A percentile compares a stretch with the other conserved stretches of the same genome.
Conservation (phyloP, 1,284 basidiomycete genomes). For the Xerocomus minutiporus region DNA sequence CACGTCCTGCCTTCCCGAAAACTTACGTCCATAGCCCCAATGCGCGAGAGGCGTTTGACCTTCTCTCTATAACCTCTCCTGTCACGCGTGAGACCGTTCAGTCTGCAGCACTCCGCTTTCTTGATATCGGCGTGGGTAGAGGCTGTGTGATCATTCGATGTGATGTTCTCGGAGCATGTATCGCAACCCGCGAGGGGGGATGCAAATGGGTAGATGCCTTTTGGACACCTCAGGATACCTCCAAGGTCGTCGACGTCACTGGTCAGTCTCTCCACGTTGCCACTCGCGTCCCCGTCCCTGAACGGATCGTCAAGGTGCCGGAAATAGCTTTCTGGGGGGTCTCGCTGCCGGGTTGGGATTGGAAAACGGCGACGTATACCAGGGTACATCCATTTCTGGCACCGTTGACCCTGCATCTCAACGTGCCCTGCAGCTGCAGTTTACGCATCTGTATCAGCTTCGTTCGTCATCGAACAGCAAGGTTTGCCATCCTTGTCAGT, state of each 20-base stretch:
- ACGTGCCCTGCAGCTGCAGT: slow-evolving; percentile 49
- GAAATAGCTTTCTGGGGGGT: slow-evolving; percentile 85
- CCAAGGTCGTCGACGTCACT: slow-evolving; percentile 77
- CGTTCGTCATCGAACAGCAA: slow-evolving; percentile 78
- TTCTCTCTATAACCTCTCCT: slow-evolving; percentile 53
- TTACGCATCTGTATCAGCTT: slow-evolving; percentile 75
- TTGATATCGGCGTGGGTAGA: slow-evolving; percentile 53
- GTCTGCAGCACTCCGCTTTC: slow-evolving; percentile 54
- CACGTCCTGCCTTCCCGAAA: not conserved
- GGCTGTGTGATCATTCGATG: slow-evolving; percentile 73
- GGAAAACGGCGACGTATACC: slow-evolving; percentile 52
- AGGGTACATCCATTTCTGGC: slow-evolving; percentile 44
- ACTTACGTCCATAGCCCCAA: slow-evolving; percentile 54
- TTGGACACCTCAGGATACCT: slow-evolving; percentile 49
- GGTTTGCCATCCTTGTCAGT: slow-evolving; percentile 57
- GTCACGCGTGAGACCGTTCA: slow-evolving; percentile 53
- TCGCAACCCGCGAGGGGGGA: slow-evolving; percentile 40
- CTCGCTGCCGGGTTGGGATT: slow-evolving; percentile 69
- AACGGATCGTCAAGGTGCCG: slow-evolving; percentile 57
- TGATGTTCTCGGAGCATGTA: slow-evolving; percentile 73
- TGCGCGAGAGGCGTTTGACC: slow-evolving; percentile 66
- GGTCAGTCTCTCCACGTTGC: slow-evolving; percentile 40
- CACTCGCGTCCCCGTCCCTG: slow-evolving; percentile 1
- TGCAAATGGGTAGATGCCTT: slow-evolving; percentile 76
- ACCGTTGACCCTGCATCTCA: slow-evolving; percentile 11